A percentile compares a stretch with the other conserved stretches of the same genome.
Conservation (phyloP, 805 yeast species). For the Dipodascopsis uninucleata region DNA sequence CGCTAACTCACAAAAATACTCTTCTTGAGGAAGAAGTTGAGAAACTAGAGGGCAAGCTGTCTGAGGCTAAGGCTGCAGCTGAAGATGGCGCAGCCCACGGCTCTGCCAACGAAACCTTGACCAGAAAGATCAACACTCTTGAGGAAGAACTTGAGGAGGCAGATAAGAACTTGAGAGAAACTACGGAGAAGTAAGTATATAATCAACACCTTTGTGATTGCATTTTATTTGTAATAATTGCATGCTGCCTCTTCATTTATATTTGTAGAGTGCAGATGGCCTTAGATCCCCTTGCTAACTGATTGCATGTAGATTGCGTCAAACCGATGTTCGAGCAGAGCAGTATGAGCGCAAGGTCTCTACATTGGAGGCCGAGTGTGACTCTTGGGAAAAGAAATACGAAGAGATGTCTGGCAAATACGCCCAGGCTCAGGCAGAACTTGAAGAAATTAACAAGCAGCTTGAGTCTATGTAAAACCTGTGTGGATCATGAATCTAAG, state of each 20-base stretch:
- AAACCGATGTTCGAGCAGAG: constrained; percentile 93
- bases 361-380: constrained; percentile 88
- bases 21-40: constrained; percentile 76
- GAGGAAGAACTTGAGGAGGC: constrained; percentile 90
- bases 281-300: no score
- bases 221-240: not conserved
- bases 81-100: constrained; percentile 87
- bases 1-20: constrained; percentile 88
- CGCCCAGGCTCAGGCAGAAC: constrained; percentile 81
- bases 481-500: no score
- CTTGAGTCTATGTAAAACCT: constrained; percentile 66
- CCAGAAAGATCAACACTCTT: constrained; percentile 82
- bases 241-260: no score
- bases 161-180: constrained; percentile 85
- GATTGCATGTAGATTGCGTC: constrained; percentile 54
- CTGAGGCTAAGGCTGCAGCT: constrained; percentile 77
- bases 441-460: constrained; percentile 95
- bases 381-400: constrained; percentile 81
- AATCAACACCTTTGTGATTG: not conserved
- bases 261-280: no score
- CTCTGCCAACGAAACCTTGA: constrained; percentile 82
- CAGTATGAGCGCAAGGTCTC: constrained; percentile 91
- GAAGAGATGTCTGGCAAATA: constrained; percentile 84
- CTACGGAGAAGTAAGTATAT: constrained; percentile 63
- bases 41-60: constrained; percentile 67